Evolutionary conservation across 2,329 filamentous ascomycete species (phyloP).

Genomic region (Bipolaris zeicola): DNA sequence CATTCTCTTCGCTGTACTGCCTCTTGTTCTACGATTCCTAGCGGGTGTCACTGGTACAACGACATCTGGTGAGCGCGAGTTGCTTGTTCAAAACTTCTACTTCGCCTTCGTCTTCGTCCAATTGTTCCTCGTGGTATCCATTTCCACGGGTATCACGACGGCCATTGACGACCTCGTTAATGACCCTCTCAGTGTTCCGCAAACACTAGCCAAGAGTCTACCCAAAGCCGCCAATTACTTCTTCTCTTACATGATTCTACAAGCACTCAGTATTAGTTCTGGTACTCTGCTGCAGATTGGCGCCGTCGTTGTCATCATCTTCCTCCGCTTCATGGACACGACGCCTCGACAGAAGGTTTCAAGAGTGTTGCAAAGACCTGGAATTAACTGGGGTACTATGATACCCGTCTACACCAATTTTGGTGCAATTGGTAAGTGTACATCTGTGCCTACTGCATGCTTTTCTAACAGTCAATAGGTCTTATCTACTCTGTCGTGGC

Average conservation of each 20-base stretch:
- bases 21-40: slow-evolving; percentile 76
- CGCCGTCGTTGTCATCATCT: slow-evolving; percentile 76
- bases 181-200: slow-evolving; percentile 70
- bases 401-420: slow-evolving; percentile 98
- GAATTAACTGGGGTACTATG: slow-evolving; percentile 87
- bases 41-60: slow-evolving; percentile 77
- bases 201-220: slow-evolving; percentile 75
- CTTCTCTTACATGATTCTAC: slow-evolving; percentile 97
- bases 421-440: slow-evolving; percentile 74
- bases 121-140: slow-evolving; percentile 89
- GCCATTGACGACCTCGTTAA: slow-evolving; percentile 67
- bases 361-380: slow-evolving; percentile 77
- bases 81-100: slow-evolving; percentile 90
- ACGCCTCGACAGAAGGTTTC: slow-evolving; percentile 84
- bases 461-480: slow-evolving; percentile 44
- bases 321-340: slow-evolving; percentile 80
- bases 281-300: slow-evolving; percentile 84
- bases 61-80: slow-evolving; percentile 76
- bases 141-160: slow-evolving; percentile 75
- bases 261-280: slow-evolving; percentile 88
- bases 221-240: slow-evolving; percentile 94
- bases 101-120: slow-evolving; percentile 95
- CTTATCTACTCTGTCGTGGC: slow-evolving; percentile 88
- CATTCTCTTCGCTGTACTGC: slow-evolving; percentile 79
- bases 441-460: background rate